Evolutionary conservation across 495 filamentous ascomycete species (phyloP).

Genomic region (Elasticomyces elasticus): DNA sequence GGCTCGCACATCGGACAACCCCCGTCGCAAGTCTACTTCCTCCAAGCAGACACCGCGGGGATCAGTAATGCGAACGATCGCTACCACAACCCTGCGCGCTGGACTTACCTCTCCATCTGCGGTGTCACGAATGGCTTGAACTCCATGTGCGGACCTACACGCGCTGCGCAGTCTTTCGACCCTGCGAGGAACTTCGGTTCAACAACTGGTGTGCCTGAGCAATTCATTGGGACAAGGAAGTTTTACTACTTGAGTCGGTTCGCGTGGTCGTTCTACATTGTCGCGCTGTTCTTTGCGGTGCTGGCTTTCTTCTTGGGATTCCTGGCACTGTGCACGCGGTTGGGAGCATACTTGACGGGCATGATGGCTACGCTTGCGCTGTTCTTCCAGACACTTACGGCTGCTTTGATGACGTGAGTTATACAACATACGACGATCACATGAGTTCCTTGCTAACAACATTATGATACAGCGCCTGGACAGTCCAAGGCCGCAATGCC

Average conservation of each 20-base stretch:
- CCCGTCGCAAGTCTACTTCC: conserved; percentile 68
- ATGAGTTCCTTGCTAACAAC: conserved; percentile 20
- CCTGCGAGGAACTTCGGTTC: conserved; percentile 57
- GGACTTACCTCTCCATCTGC: conserved; percentile 83
- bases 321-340: conserved; percentile 49
- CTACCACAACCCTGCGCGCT: conserved; percentile 57
- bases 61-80: conserved; percentile 40
- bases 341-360: conserved; percentile 52
- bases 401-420: conserved; percentile 63
- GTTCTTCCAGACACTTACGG: conserved; percentile 53
- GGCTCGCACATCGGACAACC: conserved; percentile 50
- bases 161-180: conserved; percentile 56
- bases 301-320: conserved; percentile 51
- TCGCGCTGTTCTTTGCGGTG: conserved; percentile 56
- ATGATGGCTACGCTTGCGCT: conserved; percentile 45
- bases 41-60: conserved; percentile 59
- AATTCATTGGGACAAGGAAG: conserved; percentile 46
- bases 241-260: conserved; percentile 60
- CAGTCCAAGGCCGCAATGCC: conserved; percentile 62
- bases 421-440: background rate
- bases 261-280: conserved; percentile 62
- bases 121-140: conserved; percentile 44
- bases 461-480: conserved; percentile 53
- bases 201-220: conserved; percentile 41
- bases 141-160: conserved; percentile 41